These are phyloP conservation scores for Mycosarcoma maydis DNA, from an alignment of 1,284 basidiomycete genomes.

Conservation along the genomic window DNA sequence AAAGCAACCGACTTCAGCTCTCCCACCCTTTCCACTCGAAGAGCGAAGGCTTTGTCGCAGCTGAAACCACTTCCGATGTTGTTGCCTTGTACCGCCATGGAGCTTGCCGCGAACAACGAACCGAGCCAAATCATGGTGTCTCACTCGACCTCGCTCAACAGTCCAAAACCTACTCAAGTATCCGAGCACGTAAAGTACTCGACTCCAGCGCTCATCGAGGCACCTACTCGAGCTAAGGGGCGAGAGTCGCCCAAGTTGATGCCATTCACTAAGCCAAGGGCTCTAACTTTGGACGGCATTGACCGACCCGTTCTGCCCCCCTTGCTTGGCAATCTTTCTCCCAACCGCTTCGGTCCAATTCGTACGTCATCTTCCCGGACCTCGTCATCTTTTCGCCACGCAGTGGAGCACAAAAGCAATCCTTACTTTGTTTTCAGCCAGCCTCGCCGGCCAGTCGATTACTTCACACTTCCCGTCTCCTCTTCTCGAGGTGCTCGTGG, in stretches of 20 bases:
- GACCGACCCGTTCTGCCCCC: constrained; percentile 27
- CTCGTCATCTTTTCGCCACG: constrained; percentile 7
- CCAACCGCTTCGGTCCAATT: constrained; percentile 13
- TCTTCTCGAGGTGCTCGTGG: constrained; percentile 3
- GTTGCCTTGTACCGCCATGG: not conserved
- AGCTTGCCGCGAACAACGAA: not conserved
- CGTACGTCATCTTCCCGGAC: constrained; percentile 6
- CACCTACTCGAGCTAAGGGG: not conserved
- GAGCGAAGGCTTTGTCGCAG: constrained; percentile 8
- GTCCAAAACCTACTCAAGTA: not conserved
- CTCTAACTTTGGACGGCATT: constrained; percentile 15
- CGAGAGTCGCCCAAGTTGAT: constrained; percentile 2
- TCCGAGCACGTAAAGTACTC: not conserved
- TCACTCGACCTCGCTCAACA: not conserved
- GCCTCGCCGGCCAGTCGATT: constrained; percentile 4
- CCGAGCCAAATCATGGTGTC: not conserved
- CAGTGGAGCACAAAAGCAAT: constrained; percentile 15
- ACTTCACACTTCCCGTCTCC: constrained; percentile 3
- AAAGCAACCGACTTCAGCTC: constrained; percentile 17
- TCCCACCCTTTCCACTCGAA: constrained; percentile 15
- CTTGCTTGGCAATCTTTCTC: constrained; percentile 4
- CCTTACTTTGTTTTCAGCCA: constrained; percentile 19
- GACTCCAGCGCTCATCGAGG: not conserved
- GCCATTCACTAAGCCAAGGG: constrained; percentile 17
- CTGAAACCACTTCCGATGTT: not conserved